Evolutionary conservation across 495 filamentous ascomycete species (phyloP), one percentile per base, ranked within the genome.

Genomic region (Wilcoxina mikolae): DNA sequence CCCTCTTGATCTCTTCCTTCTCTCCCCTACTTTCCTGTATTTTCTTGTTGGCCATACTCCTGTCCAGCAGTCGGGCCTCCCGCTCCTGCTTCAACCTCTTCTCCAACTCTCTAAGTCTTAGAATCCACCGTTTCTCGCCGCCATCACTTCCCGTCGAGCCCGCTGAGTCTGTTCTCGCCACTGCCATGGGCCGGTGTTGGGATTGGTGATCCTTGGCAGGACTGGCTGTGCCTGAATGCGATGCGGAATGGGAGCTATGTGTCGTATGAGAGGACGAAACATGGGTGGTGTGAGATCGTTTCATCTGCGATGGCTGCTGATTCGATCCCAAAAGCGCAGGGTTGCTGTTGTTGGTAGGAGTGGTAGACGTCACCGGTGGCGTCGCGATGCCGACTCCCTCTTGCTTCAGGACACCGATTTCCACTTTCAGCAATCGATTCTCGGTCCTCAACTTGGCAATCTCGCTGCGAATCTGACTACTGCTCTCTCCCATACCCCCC

Each of bases 11-110:
- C 63, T 80, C 78, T 59, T 79, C 75, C 62, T 87, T 90, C 70
- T 91, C 85, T 11, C 75, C 74, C 66, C 82, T 78, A 26, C 82
- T 85, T 65, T 94, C 85, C 60, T 89, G 84, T 23, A 98, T 74
- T 58, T 91, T 73, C 73, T 85, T 83, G 55, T 84, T 73, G 31
- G 91, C 91, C 35, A 84, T 86, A 25, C 72, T 80, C 20, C 90
- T 78, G 70, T 98, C 91, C 42, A 91, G 67, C 24, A 89, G 65
- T 33, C 93, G 72, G n/a, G 79, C 89, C 66, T 95, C 91, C 9
- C 91, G 71, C 68, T 98, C 91, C 18, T 81, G 80, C 62, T 95
- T 94, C 25, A 98, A 73, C 58, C 89, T 77, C 62, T 81, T 77
- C 73, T 98, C 93, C 39, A 96, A 68, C 59, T 95, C 88, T 49